These are phyloP conservation scores for Phytopythium boreale DNA, from an alignment of 352 stramenopile genomes.

Conservation along the genomic window DNA sequence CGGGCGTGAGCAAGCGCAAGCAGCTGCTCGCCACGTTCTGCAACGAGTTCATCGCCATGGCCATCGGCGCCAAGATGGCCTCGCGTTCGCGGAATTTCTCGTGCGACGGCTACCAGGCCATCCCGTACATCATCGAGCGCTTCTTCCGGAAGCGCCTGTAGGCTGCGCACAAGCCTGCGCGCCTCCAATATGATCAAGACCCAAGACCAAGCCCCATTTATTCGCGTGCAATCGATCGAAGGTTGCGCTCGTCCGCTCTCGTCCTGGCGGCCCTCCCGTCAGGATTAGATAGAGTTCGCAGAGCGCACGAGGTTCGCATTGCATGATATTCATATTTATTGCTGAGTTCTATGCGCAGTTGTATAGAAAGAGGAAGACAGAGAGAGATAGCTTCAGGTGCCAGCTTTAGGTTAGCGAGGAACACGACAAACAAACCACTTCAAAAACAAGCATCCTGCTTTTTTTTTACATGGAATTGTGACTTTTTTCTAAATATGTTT, in stretches of 20 bases:
- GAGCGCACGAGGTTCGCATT: not conserved
- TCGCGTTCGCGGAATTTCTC: slow-evolving; percentile 21
- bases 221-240: slow-evolving; percentile 30
- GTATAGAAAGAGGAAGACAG: no score
- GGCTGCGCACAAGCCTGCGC: not conserved
- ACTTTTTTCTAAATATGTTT: no score
- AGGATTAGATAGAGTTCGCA: not conserved
- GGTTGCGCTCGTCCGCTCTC: slow-evolving; percentile 15
- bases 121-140: slow-evolving; percentile 39
- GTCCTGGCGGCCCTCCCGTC: not conserved
- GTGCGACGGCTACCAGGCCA: slow-evolving; percentile 36
- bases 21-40: slow-evolving; percentile 42
- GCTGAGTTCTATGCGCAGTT: not conserved
- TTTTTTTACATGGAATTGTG: no score
- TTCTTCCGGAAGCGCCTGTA: slow-evolving; percentile 34
- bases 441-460: no score
- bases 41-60: slow-evolving; percentile 46
- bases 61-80: slow-evolving; percentile 29
- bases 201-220: slow-evolving; percentile 3
- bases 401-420: no score
- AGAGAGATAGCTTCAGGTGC: no score
- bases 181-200: not conserved
- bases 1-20: slow-evolving; percentile 32
- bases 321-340: slow-evolving; percentile 6
- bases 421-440: no score